Conservation (phyloP, 306 rosid species). For the Prunus padus region DNA sequence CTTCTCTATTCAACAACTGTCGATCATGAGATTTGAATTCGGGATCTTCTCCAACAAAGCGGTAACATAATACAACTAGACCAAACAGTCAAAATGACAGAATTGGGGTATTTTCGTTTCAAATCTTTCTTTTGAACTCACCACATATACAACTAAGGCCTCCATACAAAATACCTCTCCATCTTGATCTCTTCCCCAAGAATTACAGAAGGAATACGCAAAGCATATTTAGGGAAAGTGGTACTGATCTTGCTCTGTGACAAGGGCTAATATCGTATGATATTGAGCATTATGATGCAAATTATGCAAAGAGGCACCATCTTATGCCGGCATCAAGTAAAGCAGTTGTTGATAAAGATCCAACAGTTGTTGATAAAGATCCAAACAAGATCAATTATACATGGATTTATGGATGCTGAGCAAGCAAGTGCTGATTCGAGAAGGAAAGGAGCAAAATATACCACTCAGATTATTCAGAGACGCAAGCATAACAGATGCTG, state of each 20-base stretch:
- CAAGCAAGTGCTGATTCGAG: slow-evolving; percentile 28
- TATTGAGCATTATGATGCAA: background rate
- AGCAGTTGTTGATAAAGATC: slow-evolving; percentile 35
- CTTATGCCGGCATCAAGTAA: slow-evolving; percentile 27
- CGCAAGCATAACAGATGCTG: background rate
- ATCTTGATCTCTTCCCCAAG: background rate
- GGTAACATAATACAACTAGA: background rate
- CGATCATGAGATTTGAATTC: background rate
- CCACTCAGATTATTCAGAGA: slow-evolving; percentile 3
- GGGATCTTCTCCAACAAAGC: background rate
- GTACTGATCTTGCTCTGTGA: background rate
- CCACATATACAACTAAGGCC: background rate
- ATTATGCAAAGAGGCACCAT: slow-evolving; percentile 35
- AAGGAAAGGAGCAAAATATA: slow-evolving; percentile 5
- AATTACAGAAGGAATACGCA: background rate
- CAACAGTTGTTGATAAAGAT: slow-evolving; percentile 33
- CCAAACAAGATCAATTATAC: slow-evolving; percentile 30
- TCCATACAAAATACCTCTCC: background rate
- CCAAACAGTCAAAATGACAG: no score
- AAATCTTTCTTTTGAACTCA: background rate
- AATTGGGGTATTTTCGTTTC: background rate
- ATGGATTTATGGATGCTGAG: slow-evolving; percentile 16
- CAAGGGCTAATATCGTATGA: background rate
- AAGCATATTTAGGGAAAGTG: background rate
- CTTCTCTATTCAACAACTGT: background rate